Conservation (phyloP, 1,139 yeast genomes). For the Yamadazyma pseudoaaseri region DNA sequence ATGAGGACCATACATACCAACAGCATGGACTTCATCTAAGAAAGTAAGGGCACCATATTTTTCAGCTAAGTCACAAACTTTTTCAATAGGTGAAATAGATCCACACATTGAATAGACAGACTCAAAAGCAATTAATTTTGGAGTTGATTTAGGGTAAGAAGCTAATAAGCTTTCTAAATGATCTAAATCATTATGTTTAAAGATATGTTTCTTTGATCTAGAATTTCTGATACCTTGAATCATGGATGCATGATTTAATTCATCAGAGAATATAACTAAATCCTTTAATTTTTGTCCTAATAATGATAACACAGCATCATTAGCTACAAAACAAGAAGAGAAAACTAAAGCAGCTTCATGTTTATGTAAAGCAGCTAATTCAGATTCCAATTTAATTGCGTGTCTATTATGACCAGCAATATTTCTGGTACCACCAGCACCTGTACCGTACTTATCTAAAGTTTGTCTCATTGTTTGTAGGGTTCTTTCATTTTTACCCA, state of each 20-base stretch:
- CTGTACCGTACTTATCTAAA: slow-evolving; percentile 90
- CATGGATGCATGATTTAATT: slow-evolving; percentile 95
- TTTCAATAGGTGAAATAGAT: slow-evolving; percentile 89
- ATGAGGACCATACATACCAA: slow-evolving; percentile 98
- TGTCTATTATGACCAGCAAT: slow-evolving; percentile 96
- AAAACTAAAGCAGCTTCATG: slow-evolving; percentile 95
- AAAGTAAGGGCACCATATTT: slow-evolving; percentile 96
- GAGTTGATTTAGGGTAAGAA: slow-evolving; percentile 76
- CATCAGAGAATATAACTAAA: slow-evolving; percentile 89
- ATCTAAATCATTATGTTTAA: slow-evolving; percentile 82
- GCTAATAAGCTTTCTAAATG: slow-evolving; percentile 80
- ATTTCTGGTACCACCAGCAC: slow-evolving; percentile 99
- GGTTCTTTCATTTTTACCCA: slow-evolving; percentile 80
- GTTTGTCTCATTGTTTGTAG: slow-evolving; percentile 75
- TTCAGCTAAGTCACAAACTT: slow-evolving; percentile 92
- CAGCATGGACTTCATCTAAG: slow-evolving; percentile 98
- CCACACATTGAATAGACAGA: slow-evolving; percentile 99
- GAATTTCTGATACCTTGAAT: slow-evolving; percentile 94
- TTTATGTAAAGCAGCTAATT: slow-evolving; percentile 86
- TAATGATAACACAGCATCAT: slow-evolving; percentile 91
- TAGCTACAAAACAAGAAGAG: slow-evolving; percentile 94
- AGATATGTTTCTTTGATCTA: slow-evolving; percentile 81
- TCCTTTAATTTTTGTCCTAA: slow-evolving; percentile 89
- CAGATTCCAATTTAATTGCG: slow-evolving; percentile 82
- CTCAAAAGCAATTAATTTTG: slow-evolving; percentile 95